Evolutionary conservation across 176 grass and related monocot species (phyloP), one percentile per base, ranked within the genome.

Genomic region (Juncus inflexus): DNA sequence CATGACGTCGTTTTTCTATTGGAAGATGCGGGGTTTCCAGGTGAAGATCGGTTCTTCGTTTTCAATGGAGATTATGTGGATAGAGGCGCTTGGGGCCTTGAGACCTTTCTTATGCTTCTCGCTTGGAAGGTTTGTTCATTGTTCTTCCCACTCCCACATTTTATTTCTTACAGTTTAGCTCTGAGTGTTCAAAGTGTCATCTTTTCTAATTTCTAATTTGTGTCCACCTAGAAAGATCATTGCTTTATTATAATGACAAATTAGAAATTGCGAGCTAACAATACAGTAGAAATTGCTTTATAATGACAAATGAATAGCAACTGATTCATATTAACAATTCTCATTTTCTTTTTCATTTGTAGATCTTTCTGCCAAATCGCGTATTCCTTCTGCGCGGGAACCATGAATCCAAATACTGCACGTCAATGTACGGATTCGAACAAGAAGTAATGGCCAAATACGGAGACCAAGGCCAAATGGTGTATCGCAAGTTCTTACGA

Each of bases 11-110:
- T 99, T 14, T 99, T 92, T 89, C 65, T 99, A 43, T 80, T 99
- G 57, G 80, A 68, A 63, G 83, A 99, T 64, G 85, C 94, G 0
- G 94, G 94, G 2, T 89, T 89, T 71, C 94, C 94, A 1, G 82
- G 77, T 7, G 83, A 99, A 66, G 81, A 84, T 0, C 94, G 88
- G 2, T 35, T 92, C 64, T 99, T 99, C 54, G 88, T 99, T 50
- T 99, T 99, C 62, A 99, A 99, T 41, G 94, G 94, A 2, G 94
- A 99, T 45, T 99, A 99, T 63, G 88, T 99, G 4, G 94, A 99
- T 53, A 83, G 94, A 10, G 94, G 94, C 5, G 94, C 94, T 6
- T 99, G 94, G 94, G 94, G 94, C 7, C 56, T 99, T 16, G 94
- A 99, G 69, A 99, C 94, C 61, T 78, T 92, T 40, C 65, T 99